Base-by-base conservation (phyloP, 1,284 basidiomycete species). In the Sphagnurus paluster region DNA sequence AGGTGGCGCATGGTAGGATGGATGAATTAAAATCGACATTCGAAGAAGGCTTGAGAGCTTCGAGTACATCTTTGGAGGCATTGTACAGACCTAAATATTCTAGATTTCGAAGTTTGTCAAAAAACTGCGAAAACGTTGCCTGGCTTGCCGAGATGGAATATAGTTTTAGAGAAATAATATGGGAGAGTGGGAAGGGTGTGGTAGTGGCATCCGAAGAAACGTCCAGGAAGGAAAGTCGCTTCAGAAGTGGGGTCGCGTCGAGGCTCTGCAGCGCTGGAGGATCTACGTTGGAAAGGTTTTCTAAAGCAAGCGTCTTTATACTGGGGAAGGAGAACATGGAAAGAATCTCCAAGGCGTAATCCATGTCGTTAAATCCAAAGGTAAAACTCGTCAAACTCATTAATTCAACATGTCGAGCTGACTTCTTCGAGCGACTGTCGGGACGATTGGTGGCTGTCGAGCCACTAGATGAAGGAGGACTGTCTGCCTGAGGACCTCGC, bases 281-380 rank as follows among this genome's bases (percentile, higher is more conserved):
- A 38, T 61, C 65, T 20, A 75, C 52, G 14, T 56, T 66, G 1
- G 59, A 57, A 1, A 80, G 60, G 48, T 78, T 76, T 53, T 80
- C 76, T 14, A 81, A 44, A 10, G 60, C 53, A 3, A 82, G 53
- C 3, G 59, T 52, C 10, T 53, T 42, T 5, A 81, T 58, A 4
- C 56, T 55, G 1, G 77, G 76, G 13, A 76, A 46, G n/a, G 52
- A 48, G 35, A 81, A 66, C 10, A 73, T 46, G 0, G 74, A 69
- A 19, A 80, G 58, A 5, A 81, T 56, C 13, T 64, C 48, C 7
- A 70, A 55, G 13, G 71, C 67, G 52, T 77, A 72, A 3, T 59
- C 58, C 24, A 65, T 63, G 44, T 79, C 72, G 34, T 76, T 57
- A 50, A 77, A 75, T 13, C 78, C 79, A 44, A 79, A 63, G 16